phyloP scores from a whole-genome alignment of 2,329 filamentous ascomycete genomes.

The Pseudogymnoascus sp. region DNA sequence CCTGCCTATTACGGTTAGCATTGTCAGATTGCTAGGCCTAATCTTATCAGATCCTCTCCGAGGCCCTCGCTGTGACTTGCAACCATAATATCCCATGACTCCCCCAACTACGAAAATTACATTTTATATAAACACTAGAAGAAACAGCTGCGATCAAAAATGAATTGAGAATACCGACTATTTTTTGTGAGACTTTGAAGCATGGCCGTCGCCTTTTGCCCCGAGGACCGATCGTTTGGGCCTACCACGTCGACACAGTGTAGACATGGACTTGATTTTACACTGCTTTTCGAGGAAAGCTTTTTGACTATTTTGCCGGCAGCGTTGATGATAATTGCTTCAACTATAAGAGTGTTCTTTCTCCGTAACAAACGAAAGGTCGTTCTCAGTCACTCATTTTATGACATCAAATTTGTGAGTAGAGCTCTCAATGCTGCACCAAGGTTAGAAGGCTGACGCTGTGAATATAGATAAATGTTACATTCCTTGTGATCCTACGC shows the following conservation, averaged over 20 bases:
- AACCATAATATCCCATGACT: background rate
- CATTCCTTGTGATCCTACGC: background rate
- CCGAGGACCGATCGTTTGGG: background rate
- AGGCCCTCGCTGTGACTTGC: background rate
- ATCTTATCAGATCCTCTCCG: background rate
- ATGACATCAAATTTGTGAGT: background rate
- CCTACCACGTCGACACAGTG: background rate
- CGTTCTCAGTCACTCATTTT: background rate
- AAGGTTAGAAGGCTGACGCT: background rate
- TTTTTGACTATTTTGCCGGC: constrained; percentile 1
- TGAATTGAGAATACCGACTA: background rate
- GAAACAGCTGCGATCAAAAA: background rate
- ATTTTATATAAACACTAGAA: background rate
- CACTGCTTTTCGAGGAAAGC: background rate
- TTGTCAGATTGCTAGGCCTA: background rate
- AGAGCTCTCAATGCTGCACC: background rate
- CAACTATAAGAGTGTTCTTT: background rate
- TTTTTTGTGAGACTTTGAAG: background rate
- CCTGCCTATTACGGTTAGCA: background rate
- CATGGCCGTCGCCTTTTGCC: background rate
- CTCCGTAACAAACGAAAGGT: background rate
- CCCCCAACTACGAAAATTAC: background rate
- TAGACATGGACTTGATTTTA: constrained; percentile 1
- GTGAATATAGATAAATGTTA: background rate
- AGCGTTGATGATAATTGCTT: background rate